Percentiles rank a stretch among this genome's conserved stretches.
Evolutionary conservation across 306 rosid species (phyloP).

Genomic region (Lathyrus sativus): DNA sequence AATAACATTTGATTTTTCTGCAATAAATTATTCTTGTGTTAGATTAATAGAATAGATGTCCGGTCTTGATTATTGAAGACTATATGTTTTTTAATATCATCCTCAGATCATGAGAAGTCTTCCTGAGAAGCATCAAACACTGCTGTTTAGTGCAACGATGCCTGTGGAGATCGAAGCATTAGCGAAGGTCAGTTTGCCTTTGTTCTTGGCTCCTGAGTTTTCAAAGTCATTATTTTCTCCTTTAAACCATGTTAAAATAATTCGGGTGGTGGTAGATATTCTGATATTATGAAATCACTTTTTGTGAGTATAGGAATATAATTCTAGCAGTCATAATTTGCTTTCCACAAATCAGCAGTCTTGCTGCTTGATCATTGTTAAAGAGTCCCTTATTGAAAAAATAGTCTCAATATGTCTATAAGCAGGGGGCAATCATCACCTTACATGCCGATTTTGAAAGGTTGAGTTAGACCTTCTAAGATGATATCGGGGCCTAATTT

Average conservation of each 20-base stretch:
- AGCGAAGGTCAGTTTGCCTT: slow-evolving; percentile 59
- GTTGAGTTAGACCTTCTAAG: too few species aligned
- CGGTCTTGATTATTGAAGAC: slow-evolving; percentile 25
- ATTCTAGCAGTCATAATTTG: slow-evolving; percentile 17
- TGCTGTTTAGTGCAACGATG: slow-evolving; percentile 90
- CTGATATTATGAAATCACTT: slow-evolving; percentile 19
- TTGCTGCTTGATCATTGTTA: slow-evolving; percentile 8
- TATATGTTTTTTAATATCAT: slow-evolving; percentile 32
- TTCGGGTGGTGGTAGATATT: neutral
- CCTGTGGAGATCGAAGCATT: slow-evolving; percentile 86
- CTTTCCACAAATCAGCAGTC: slow-evolving; percentile 11
- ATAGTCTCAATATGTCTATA: too few species aligned
- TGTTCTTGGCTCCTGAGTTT: slow-evolving; percentile 6
- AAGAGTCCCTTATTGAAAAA: too few species aligned
- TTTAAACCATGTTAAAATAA: slow-evolving; percentile 18
- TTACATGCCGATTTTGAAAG: too few species aligned
- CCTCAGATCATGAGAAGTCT: slow-evolving; percentile 75
- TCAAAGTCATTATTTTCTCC: slow-evolving; percentile 5
- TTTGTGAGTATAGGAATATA: slow-evolving; percentile 17
- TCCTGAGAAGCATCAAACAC: slow-evolving; percentile 82
- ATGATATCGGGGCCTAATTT: neutral
- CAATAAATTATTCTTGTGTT: slow-evolving; percentile 5
- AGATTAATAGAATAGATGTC: neutral
- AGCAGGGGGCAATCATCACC: too few species aligned
- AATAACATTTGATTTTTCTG: slow-evolving; percentile 10